Base-by-base conservation (phyloP, 2,329 filamentous ascomycete genomes). In the Sordariomycetes sp. region DNA sequence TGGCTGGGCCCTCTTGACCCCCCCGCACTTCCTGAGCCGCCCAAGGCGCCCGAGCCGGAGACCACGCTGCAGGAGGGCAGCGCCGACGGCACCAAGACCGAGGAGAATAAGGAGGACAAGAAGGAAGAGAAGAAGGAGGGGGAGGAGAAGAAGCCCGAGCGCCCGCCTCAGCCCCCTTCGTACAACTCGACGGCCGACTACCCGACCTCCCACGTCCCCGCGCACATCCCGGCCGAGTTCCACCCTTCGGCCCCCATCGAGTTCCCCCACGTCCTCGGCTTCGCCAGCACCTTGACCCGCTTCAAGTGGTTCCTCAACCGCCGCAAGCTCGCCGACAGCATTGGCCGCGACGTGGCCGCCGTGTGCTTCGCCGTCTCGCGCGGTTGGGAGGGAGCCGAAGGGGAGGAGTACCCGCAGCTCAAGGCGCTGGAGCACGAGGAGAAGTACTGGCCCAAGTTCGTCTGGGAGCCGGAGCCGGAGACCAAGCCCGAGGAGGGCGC, bases 181-280 rank as follows among this genome's bases (percentile, higher is more conserved):
- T 89, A 91, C 73, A 89, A 95, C 69, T 74, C 77, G 10, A 79
- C 87, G 2, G 72, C 78, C 59, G 83, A 88, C 69, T 99, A 97
- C 70, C 64, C 81, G 8, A 74, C 80, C 42, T 81, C 87, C 48
- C 65, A 72, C 25, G 76, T 90, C 55, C 85, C 91, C 0, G 67
- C 76, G 34, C 75, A 79, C 52, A 80, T 87, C 51, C 92, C 92
- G 3, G 66, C 75, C 61, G 80, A 85, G 59, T 82, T 99, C 65
- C 81, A 85, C 42, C 90, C 90, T 51, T 84, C 86, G 6, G 76
- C 80, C 25, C 78, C 87, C 15, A 79, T 99, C 59, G 76, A 81
- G 50, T 88, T 95, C 69, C 92, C 92, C 1, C 92, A 97, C 68
- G 80, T 96, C 59, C 85, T 99, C 34, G 94, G 94, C 60, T 95